phyloP scores from a whole-genome alignment of 192 early-diverging fungal species.

The Umbelopsis ramanniana region DNA sequence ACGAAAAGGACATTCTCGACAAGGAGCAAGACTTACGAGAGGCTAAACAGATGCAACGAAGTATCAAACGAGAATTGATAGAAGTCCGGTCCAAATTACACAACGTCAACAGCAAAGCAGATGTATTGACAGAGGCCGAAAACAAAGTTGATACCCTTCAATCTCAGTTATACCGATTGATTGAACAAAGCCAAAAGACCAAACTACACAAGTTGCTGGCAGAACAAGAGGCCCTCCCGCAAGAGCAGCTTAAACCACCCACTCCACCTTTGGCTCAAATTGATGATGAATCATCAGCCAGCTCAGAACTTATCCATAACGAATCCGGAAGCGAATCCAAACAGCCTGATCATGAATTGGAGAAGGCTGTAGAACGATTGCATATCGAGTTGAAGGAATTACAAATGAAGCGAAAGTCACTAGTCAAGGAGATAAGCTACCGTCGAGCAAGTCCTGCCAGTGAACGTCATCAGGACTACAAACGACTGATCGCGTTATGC shows the following conservation, averaged over 20 bases:
- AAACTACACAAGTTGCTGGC: conserved; percentile 32
- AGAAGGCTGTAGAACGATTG: conserved; percentile 39
- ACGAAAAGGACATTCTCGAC: conserved; percentile 47
- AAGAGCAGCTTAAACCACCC: neutral
- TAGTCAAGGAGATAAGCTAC: conserved; percentile 50
- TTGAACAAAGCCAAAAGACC: conserved; percentile 41
- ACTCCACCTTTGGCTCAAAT: neutral
- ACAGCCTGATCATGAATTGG: conserved; percentile 19
- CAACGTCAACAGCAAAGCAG: conserved; percentile 31
- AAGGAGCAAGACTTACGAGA: conserved; percentile 49
- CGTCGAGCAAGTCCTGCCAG: conserved; percentile 43
- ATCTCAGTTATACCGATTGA: conserved; percentile 33
- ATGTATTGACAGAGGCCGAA: conserved; percentile 33
- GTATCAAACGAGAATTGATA: conserved; percentile 36
- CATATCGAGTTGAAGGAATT: conserved; percentile 19
- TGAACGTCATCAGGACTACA: conserved; percentile 62
- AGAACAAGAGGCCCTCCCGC: neutral
- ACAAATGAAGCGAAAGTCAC: conserved; percentile 32
- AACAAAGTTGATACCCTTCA: conserved; percentile 34
- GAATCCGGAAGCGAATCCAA: neutral
- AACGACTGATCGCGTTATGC: conserved; percentile 67
- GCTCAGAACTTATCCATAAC: neutral
- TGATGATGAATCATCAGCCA: neutral
- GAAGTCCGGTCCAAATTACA: conserved; percentile 38
- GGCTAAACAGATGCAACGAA: conserved; percentile 37